Percentiles rank a stretch among this genome's conserved stretches.
Conservation (phyloP, 768 basidiomycete genomes). For the Mycena chlorophos region DNA sequence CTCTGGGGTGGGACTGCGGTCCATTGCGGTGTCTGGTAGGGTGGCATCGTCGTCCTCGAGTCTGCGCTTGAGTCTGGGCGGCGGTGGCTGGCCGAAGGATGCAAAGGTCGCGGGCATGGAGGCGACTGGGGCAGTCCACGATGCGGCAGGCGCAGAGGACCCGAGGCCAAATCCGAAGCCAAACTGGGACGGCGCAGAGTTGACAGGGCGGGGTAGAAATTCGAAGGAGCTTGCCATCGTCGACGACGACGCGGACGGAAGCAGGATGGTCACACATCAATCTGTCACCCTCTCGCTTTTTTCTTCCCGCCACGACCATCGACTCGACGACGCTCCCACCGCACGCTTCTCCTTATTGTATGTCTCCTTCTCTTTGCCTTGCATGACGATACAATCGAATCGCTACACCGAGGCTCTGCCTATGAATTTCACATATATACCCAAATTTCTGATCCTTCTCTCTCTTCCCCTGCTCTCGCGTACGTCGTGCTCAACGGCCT, state of each 20-base stretch:
- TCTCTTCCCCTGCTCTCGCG: slow-evolving; percentile 10
- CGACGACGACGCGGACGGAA: slow-evolving; percentile 19
- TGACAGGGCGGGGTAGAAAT: slow-evolving; percentile 59
- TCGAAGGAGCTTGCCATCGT: slow-evolving; percentile 73
- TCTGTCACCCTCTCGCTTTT: slow-evolving; percentile 4
- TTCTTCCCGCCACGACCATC: slow-evolving; percentile 1
- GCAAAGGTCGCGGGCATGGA: slow-evolving; percentile 49
- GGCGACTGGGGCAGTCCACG: slow-evolving; percentile 47
- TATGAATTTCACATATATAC: slow-evolving; percentile 74
- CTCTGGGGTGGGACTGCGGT: slow-evolving; percentile 83
- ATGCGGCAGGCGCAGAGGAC: slow-evolving; percentile 41
- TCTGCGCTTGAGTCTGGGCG: slow-evolving; percentile 55
- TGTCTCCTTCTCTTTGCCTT: slow-evolving; percentile 25
- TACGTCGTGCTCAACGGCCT: slow-evolving; percentile 16
- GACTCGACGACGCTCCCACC: slow-evolving; percentile 15
- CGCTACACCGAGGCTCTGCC: slow-evolving; percentile 86
- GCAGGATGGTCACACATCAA: neutral
- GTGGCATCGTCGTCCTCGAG: slow-evolving; percentile 69
- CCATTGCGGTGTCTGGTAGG: slow-evolving; percentile 71
- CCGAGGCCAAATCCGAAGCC: slow-evolving; percentile 74
- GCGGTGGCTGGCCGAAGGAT: slow-evolving; percentile 48
- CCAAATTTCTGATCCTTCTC: slow-evolving; percentile 83
- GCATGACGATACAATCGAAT: slow-evolving; percentile 75
- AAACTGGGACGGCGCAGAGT: slow-evolving; percentile 62
- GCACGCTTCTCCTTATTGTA: slow-evolving; percentile 31